Conservation (phyloP, 192 early-diverging fungal species). For the Phlyctochytrium arcticum region DNA sequence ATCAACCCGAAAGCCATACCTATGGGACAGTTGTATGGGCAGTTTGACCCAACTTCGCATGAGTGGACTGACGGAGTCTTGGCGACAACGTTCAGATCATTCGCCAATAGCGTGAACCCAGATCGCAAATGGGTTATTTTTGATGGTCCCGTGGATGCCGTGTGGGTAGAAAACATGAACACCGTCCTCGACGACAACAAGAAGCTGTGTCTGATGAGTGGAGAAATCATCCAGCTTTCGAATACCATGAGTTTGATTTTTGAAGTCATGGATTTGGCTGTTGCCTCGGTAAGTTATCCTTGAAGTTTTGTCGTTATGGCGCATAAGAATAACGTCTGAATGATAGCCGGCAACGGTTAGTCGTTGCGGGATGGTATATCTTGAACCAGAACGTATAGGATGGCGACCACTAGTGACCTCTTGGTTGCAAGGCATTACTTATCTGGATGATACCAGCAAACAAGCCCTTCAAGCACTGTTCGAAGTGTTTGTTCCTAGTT, state of each 20-base stretch:
- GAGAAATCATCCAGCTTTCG: constrained; percentile 61
- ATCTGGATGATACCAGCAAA: constrained; percentile 24
- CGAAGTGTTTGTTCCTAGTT: constrained; percentile 38
- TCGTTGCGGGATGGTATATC: constrained; percentile 64
- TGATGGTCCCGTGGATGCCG: constrained; percentile 61
- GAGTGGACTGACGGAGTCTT: constrained; percentile 65
- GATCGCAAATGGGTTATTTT: constrained; percentile 65
- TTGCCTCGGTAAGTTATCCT: constrained; percentile 50
- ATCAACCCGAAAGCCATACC: constrained; percentile 62
- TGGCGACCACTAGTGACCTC: constrained; percentile 51
- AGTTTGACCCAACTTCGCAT: constrained; percentile 58
- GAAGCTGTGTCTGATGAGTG: constrained; percentile 60
- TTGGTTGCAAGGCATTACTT: constrained; percentile 46
- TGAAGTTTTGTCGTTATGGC: neutral
- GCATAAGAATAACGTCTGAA: constrained; percentile 9
- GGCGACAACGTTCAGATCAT: constrained; percentile 49
- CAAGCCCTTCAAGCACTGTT: constrained; percentile 39
- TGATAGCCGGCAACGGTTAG: constrained; percentile 55
- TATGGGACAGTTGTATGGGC: constrained; percentile 61
- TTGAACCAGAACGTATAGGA: constrained; percentile 57
- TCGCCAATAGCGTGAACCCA: constrained; percentile 45
- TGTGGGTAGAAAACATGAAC: constrained; percentile 67
- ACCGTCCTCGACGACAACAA: constrained; percentile 64
- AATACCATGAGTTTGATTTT: constrained; percentile 66
- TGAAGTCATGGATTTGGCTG: constrained; percentile 64